Evolutionary conservation across 2,329 filamentous ascomycete genomes (phyloP), one percentile per base, ranked within the genome.

Genomic region (Apiospora saccharicola): DNA sequence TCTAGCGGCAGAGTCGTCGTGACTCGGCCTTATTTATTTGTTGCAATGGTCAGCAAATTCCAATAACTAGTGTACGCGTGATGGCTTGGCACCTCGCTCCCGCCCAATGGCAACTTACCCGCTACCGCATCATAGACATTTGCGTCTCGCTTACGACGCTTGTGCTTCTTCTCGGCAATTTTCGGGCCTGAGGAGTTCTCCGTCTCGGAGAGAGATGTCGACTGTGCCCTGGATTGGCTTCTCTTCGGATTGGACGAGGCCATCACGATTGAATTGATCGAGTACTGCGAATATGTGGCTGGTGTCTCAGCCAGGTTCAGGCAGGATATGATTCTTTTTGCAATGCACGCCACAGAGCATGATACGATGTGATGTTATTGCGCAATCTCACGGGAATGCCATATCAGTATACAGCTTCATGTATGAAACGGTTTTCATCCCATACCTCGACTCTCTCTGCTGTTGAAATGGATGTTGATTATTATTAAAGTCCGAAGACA

Each of bases 51-150:
- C 30, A 53, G 68, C 41, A 24, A 46, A 19, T n/a, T 34, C n/a
- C 41, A 47, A 14, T 22, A 4, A 47, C 41, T 37, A 13, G 30
- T 41, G 26, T 57, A 19, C 14, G 43, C 37, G 67, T 49, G 44
- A 24, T 49, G 16, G 46, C 14, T 46, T 30, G 37, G 70, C 51
- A 24, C 24, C 37, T 14, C 61, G 24, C 46, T 51, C n/a, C 47
- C 6, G 41, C 41, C n/a, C 16, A 44, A 44, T 51, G 47, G 44
- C 19, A n/a, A 77, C 81, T 75, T 79, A 92, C 92, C 91, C 77
- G 92, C 91, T 71, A 94, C 91, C 22, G 92, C 92, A 82, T 95
- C 92, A 81, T 92, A 95, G 26, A 95, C 82, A 26, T 87, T 93
- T 53, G 88, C 86, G 67, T 76, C 79, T 80, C 78, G 75, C 74